phyloP scores from a whole-genome alignment of 1,284 basidiomycete genomes.

The Papiliotrema flavescens region DNA sequence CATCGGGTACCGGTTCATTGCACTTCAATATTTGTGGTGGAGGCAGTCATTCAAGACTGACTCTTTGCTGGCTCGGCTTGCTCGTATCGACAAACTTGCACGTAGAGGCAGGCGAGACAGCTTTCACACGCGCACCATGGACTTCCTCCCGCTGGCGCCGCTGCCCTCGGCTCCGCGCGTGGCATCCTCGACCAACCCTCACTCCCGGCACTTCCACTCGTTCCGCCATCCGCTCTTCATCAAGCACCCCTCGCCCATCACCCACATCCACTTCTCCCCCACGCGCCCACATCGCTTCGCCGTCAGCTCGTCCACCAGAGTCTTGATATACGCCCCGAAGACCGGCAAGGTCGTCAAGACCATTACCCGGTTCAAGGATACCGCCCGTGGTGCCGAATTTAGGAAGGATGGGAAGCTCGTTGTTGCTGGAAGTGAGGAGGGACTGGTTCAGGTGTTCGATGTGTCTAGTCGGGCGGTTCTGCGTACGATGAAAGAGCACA shows the following conservation, averaged over 20 bases:
- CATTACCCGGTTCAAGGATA: constrained; percentile 93
- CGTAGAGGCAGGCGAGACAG: too few relatives aligned
- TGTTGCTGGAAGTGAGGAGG: constrained; percentile 91
- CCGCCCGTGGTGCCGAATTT: constrained; percentile 81
- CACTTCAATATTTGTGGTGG: too few relatives aligned
- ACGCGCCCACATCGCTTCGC: constrained; percentile 87
- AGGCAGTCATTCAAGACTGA: too few relatives aligned
- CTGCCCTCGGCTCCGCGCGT: constrained; percentile 43
- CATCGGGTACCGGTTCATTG: too few relatives aligned
- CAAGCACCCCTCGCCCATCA: constrained; percentile 91
- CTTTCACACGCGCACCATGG: constrained; percentile 35
- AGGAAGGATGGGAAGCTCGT: constrained; percentile 90
- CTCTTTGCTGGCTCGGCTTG: too few relatives aligned
- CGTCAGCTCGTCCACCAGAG: constrained; percentile 87
- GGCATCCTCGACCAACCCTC: constrained; percentile 40
- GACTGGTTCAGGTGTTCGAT: constrained; percentile 95
- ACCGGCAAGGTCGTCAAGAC: constrained; percentile 95
- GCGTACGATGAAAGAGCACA: constrained; percentile 85
- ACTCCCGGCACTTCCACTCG: constrained; percentile 48
- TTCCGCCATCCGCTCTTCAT: constrained; percentile 55
- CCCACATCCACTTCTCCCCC: constrained; percentile 82
- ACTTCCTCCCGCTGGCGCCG: constrained; percentile 43
- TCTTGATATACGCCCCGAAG: constrained; percentile 93
- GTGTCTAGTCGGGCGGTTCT: constrained; percentile 91
- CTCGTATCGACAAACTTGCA: too few relatives aligned